phyloP scores from a whole-genome alignment of 495 filamentous ascomycete genomes.

The Podospora sp. region DNA sequence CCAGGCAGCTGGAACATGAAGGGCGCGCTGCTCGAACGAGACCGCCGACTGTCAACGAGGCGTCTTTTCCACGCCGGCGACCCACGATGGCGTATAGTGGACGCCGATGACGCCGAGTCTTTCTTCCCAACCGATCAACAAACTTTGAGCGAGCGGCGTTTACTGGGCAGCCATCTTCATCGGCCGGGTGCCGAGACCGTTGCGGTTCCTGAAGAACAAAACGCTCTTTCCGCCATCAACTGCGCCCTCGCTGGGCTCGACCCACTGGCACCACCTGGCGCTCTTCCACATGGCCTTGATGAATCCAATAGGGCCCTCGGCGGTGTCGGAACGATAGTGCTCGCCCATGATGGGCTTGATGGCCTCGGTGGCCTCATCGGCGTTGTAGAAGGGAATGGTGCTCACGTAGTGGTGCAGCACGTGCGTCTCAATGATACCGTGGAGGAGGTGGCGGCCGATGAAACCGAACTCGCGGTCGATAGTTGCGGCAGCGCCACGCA shows the following conservation, averaged over 20 bases:
- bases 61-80: neutral
- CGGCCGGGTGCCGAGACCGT: slow-evolving; percentile 70
- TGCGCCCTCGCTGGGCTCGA: slow-evolving; percentile 68
- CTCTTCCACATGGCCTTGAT: slow-evolving; percentile 64
- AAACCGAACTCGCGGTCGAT: slow-evolving; percentile 91
- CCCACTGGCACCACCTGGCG: slow-evolving; percentile 76
- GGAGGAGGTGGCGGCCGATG: slow-evolving; percentile 81
- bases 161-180: slow-evolving; percentile 26
- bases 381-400: slow-evolving; percentile 88
- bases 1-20: neutral
- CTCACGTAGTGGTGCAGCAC: slow-evolving; percentile 87
- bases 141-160: neutral
- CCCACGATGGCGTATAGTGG: neutral
- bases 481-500: slow-evolving; percentile 81
- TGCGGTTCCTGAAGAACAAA: slow-evolving; percentile 74
- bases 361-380: slow-evolving; percentile 82
- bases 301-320: slow-evolving; percentile 65
- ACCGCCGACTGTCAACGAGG: neutral
- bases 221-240: slow-evolving; percentile 65
- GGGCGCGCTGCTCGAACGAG: neutral
- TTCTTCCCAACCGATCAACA: neutral
- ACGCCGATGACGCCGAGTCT: neutral
- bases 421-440: slow-evolving; percentile 91
- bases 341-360: slow-evolving; percentile 81
- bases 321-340: slow-evolving; percentile 72